These are phyloP conservation scores for Hygrophorus pudorinus DNA, from an alignment of 768 basidiomycete species.

Conservation along the genomic window DNA sequence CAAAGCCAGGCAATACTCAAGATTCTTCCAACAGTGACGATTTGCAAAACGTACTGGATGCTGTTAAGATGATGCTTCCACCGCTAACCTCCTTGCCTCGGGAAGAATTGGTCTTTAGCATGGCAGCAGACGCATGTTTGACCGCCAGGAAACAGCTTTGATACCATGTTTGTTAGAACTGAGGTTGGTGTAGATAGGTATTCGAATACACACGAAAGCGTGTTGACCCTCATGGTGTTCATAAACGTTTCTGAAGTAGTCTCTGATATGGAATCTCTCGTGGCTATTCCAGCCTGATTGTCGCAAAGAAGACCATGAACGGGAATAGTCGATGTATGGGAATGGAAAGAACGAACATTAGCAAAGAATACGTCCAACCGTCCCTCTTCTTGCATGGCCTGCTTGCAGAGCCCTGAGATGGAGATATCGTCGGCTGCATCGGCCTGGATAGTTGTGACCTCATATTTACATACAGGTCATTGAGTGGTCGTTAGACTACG, in stretches of 20 bases:
- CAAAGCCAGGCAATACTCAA: neutral
- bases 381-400: constrained; percentile 72
- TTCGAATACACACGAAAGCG: constrained; percentile 37
- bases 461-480: neutral
- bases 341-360: constrained; percentile 45
- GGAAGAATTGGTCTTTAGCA: constrained; percentile 57
- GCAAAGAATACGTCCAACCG: constrained; percentile 92
- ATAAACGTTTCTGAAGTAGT: constrained; percentile 59
- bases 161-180: neutral
- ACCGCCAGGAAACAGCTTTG: constrained; percentile 80
- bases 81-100: constrained; percentile 59
- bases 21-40: neutral
- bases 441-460: constrained; percentile 72
- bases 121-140: constrained; percentile 77
- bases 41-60: constrained; percentile 47
- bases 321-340: neutral
- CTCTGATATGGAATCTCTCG: constrained; percentile 32
- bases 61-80: constrained; percentile 83
- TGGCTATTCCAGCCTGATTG: constrained; percentile 57
- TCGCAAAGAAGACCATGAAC: constrained; percentile 2
- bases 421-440: constrained; percentile 77
- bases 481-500: neutral
- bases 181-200: neutral
- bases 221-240: constrained; percentile 71
- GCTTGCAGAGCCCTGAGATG: constrained; percentile 59